Conservation (phyloP, 345 rosid species). For the Citrus glauca region DNA sequence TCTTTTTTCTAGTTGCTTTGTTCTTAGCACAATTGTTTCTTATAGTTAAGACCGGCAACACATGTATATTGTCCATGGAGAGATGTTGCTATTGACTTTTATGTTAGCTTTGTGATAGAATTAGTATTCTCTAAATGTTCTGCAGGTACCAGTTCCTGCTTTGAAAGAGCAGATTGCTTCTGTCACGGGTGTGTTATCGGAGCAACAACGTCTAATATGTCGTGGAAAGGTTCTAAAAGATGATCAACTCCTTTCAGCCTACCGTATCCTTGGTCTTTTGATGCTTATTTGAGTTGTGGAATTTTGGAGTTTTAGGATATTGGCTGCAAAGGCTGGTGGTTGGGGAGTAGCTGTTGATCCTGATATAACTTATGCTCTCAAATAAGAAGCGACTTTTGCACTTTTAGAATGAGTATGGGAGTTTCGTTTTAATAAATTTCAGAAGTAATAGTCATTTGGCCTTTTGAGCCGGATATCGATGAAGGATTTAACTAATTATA, state of each 20-base stretch:
- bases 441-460: background rate
- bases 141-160: slow-evolving; percentile 74
- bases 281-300: background rate
- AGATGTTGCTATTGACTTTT: background rate
- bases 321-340: background rate
- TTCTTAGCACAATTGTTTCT: background rate
- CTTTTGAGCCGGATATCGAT: background rate
- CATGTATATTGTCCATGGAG: background rate
- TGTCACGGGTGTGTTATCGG: slow-evolving; percentile 65
- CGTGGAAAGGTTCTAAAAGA: slow-evolving; percentile 82
- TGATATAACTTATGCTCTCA: background rate
- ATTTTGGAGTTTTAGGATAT: background rate
- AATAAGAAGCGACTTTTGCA: background rate
- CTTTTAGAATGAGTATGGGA: background rate
- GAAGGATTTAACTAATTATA: background rate
- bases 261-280: slow-evolving; percentile 59
- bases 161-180: slow-evolving; percentile 78
- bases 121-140: slow-evolving; percentile 7
- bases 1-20: background rate
- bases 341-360: background rate
- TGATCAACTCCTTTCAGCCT: slow-evolving; percentile 79
- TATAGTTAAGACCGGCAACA: background rate
- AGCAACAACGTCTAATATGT: slow-evolving; percentile 74
- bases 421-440: background rate
- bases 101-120: background rate